Base-by-base conservation (phyloP, 106 monocot species). In the Dioscorea alata region DNA sequence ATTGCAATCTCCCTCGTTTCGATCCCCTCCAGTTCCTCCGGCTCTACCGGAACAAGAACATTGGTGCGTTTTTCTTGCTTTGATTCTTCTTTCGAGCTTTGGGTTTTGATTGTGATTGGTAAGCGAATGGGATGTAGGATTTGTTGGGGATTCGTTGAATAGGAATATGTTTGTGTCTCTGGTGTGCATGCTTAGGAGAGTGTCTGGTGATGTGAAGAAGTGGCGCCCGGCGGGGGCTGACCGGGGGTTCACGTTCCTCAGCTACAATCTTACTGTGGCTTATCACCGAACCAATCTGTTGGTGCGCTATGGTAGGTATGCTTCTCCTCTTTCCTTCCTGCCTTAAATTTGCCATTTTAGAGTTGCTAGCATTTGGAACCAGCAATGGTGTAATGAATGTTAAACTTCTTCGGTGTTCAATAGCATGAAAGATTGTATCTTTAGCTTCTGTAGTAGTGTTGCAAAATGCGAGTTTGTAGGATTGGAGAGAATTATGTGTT, bases 251-350 rank as follows among this genome's bases (percentile, higher is more conserved):
- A 92, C 81, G 10, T 99, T 99, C 70, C 12, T 92, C 42, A 64
- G 71, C 4, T 90, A 87, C 63, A 99, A 99, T 70, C 79, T 99
- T 19, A 99, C 92, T 0, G 72, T 99, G 74, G 87, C 90, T 0
- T 99, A 99, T 67, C 97, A 99, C 63, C 80, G 97, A 63, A 99
- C 97, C 4, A 90, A 87, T 73, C 85, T 99, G 5, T 69, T 99
- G 84, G 97, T 87, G 71, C 89, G 87, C 28, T 99, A 92, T 73
- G 79, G 89, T 85, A 93, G 97, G 97, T 99, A 89, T 83, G 86
- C 15, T 50, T 53, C 69, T 69, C 42, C 5, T 42, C 42, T 42
- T 42, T 42, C 42, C 42, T 42, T 42, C 42, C 42, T 42, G 42
- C 42, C 42, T 42, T 42, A 42, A 42, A 42, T 42, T 42, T 42